Evolutionary conservation across 2,329 filamentous ascomycete genomes (phyloP).

Genomic region (Sarocladiaceae sp.): DNA sequence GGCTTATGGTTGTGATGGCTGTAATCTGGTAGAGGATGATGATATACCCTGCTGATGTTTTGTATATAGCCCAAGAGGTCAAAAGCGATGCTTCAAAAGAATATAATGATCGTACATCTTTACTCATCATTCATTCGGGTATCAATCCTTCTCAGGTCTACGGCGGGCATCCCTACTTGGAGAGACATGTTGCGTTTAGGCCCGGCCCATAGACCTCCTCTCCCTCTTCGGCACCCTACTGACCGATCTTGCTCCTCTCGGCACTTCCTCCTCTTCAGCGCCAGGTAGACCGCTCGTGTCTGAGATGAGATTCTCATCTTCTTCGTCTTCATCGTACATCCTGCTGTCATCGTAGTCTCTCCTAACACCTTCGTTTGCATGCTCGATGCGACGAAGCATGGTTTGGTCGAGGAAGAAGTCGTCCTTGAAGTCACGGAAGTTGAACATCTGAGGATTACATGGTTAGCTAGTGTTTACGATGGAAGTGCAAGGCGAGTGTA

Average conservation of each 20-base stretch:
- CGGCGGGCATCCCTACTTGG: neutral
- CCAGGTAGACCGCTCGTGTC: constrained; percentile 2
- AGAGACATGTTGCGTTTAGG: too few species aligned
- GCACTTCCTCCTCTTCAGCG: constrained; percentile 17
- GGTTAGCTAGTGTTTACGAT: constrained; percentile 33
- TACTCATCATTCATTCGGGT: neutral
- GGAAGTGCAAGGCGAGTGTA: neutral
- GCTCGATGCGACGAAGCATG: constrained; percentile 54
- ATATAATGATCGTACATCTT: neutral
- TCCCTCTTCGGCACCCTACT: constrained; percentile 20
- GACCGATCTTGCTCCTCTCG: constrained; percentile 18
- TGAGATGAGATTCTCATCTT: constrained; percentile 19
- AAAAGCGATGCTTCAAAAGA: too few species aligned
- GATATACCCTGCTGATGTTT: neutral
- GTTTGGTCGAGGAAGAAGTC: constrained; percentile 56
- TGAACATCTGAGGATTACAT: neutral
- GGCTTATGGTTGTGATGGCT: neutral
- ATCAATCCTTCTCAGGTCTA: neutral
- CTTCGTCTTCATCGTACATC: constrained; percentile 11
- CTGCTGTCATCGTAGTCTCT: constrained; percentile 34
- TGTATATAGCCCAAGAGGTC: neutral
- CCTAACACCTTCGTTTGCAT: constrained; percentile 43
- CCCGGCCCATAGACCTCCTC: neutral
- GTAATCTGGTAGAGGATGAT: constrained; percentile 3
- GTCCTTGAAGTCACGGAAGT: constrained; percentile 31